Base-by-base conservation (phyloP, 129 eudicot genomes). In the Helichrysum umbraculigerum region DNA sequence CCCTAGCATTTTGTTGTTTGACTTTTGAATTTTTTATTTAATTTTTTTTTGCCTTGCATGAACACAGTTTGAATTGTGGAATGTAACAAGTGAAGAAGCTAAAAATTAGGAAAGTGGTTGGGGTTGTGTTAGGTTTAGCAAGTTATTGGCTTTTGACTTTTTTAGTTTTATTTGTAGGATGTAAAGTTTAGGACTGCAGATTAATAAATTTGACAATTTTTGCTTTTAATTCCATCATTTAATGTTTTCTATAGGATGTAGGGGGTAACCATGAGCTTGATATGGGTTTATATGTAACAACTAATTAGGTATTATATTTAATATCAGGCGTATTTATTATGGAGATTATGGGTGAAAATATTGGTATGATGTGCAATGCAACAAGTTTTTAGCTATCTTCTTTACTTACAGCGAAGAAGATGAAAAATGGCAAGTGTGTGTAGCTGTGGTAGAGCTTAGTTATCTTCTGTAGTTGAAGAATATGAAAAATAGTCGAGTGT, bases 1-100 rank as follows among this genome's bases (percentile, higher is more conserved):
- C 51, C 81, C 81, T 41, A 77, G 60, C 75, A 58, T 75, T 64
- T 68, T 77, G 20, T 8, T 66, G 21, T 66, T 15, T 51, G 35
- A 39, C 15, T 68, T 52, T 11, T 8, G 54, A 12, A 37, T 25
- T 69, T 17, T 78, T 57, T 25, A 34, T 7, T 37, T 10, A 68
- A 59, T 19, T 69, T 58, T 60, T 63, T 65, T 68, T 5, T 28
- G 25, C 10, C 59, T 70, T 59, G 22, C 70, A 30, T 61, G 65
- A 78, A 78, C 9, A 21, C 15, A 3, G 66, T 33, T 71, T 63
- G 73, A 72, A 79, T 66, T 79, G 61, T 79, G 83, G 10, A 72
- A 65, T 64, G 52, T 70, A 19, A 76, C 66, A 19, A 6, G 39
- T 76, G 81, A 68, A 67, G 81, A 33, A 75, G 52, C 19, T 75